Evolutionary conservation across 2,329 filamentous ascomycete species (phyloP), one percentile per base, ranked within the genome.

Genomic region (Zarea fungicola): DNA sequence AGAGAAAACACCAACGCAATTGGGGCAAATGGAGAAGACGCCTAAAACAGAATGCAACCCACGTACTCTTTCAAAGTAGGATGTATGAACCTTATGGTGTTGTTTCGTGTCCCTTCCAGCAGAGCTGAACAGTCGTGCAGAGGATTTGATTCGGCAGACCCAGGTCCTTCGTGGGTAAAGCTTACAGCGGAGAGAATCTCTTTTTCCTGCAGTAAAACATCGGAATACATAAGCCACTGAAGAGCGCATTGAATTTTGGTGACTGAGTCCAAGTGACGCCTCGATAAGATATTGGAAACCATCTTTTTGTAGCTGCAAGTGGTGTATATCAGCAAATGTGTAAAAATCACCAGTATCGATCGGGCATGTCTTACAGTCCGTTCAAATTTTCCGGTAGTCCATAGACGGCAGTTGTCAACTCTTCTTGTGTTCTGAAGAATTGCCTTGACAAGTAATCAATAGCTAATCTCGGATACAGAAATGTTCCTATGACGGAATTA

Each of bases 201-300:
- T 2, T 57, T 22, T 28, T 56, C 63, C 29, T 54, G 55, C 1
- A 71, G 53, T 1, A 66, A 67, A 0, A 65, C 54, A 36, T 61
- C 65, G 1, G 67, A 51, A 42, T 65, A 70, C 0, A 65, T 62
- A 13, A 71, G 60, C 67, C 66, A 71, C 3, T 63, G 58, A 3
- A 69, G 45, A 0, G 68, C 58, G 1, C 53, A 59, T 16, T 50
- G 54, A 5, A 68, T 34, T 2, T 65, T 61, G 0, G 52, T 41
- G 1, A 61, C 44, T 0, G 67, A 69, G 3, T 56, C 54, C 0
- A 10, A 1, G 32, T 66, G 60, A 0, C 66, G 48, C 2, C 55
- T 49, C 7, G 36, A 0, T 45, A 39, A 28, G 1, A 65, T 58
- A 9, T 60, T 58, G 0, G 56, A 44, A 3, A 68, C 19, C 7